These are phyloP conservation scores for Cornus suecica DNA, from an alignment of 148 eudicot species.

Conservation along the genomic window DNA sequence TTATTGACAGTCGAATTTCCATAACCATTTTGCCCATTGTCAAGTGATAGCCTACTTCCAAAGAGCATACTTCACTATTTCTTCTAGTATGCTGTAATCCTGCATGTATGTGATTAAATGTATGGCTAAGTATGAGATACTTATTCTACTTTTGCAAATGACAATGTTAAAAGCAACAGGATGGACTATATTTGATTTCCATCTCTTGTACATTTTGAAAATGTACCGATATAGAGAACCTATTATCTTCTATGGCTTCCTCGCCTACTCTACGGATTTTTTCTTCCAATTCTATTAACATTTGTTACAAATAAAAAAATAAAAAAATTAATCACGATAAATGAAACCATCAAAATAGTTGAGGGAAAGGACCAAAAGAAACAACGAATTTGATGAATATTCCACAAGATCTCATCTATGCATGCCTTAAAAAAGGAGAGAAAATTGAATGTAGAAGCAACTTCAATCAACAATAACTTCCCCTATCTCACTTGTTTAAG, in stretches of 20 bases:
- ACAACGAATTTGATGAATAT: background rate
- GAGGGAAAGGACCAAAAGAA: background rate
- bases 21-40: constrained; percentile 69
- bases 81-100: constrained; percentile 54
- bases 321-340: background rate
- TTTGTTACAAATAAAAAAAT: constrained; percentile 37
- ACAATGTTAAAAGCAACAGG: background rate
- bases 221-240: constrained; percentile 83
- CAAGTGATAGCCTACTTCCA: constrained; percentile 41
- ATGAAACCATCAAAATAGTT: background rate
- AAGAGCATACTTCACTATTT: constrained; percentile 42
- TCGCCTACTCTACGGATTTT: constrained; percentile 44
- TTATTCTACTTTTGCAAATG: background rate
- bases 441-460: no score
- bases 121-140: no score
- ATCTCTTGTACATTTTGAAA: constrained; percentile 58
- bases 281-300: constrained; percentile 54
- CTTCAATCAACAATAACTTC: no score
- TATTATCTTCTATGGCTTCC: constrained; percentile 73
- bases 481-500: no score
- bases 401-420: background rate
- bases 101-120: constrained; percentile 21
- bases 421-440: background rate
- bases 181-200: constrained; percentile 22
- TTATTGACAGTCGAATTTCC: constrained; percentile 74